phyloP scores from a whole-genome alignment of 352 stramenopile genomes.

The Pseudoperonospora humuli region DNA sequence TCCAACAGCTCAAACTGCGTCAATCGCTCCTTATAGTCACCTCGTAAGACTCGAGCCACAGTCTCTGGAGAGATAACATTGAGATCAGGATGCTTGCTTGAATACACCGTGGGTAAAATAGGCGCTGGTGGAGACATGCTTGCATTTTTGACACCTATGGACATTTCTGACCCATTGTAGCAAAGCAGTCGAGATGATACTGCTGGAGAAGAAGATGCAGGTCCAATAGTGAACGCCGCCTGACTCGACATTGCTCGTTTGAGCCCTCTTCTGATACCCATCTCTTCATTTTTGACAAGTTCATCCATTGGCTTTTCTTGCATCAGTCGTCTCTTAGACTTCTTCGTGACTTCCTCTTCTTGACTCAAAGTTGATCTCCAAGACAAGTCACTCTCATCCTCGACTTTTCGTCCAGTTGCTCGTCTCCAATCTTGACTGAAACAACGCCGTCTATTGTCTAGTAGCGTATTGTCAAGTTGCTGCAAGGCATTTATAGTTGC shows the following conservation, averaged over 20 bases:
- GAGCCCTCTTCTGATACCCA: background rate
- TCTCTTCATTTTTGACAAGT: background rate
- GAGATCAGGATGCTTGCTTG: constrained; percentile 43
- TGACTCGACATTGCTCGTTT: constrained; percentile 18
- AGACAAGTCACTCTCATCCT: constrained; percentile 1
- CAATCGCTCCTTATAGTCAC: constrained; percentile 28
- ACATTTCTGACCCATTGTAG: constrained; percentile 9
- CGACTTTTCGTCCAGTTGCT: background rate
- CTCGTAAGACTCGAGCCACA: constrained; percentile 28
- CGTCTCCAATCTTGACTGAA: constrained; percentile 14
- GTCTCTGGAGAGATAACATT: constrained; percentile 51
- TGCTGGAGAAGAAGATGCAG: constrained; percentile 1
- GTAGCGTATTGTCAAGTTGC: background rate
- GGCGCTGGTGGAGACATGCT: constrained; percentile 7
- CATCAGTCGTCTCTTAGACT: constrained; percentile 17
- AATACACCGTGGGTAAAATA: constrained; percentile 45
- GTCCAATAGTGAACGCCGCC: background rate
- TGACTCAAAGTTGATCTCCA: constrained; percentile 1
- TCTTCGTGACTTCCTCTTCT: constrained; percentile 19
- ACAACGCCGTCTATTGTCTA: background rate
- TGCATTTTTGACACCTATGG: background rate
- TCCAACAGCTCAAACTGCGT: constrained; percentile 36
- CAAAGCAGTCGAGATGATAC: constrained; percentile 4
- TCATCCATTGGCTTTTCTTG: background rate
- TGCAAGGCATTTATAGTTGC: background rate